phyloP scores from a whole-genome alignment of 148 eudicot species.

The Simmondsia chinensis region DNA sequence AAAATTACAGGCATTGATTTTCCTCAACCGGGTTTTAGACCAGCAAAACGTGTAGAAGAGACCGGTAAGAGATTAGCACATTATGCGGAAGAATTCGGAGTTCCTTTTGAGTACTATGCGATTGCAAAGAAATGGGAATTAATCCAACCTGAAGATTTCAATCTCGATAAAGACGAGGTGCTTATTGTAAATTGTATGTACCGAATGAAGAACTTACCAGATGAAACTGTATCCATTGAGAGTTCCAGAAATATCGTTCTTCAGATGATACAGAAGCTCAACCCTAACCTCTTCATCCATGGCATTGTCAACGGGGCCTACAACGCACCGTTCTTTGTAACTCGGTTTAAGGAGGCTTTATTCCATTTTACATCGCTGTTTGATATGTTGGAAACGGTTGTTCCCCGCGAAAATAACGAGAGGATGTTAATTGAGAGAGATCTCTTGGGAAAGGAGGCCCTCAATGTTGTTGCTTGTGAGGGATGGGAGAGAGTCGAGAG shows the following conservation, averaged over 20 bases:
- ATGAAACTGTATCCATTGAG: conserved; percentile 7
- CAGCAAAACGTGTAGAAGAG: neutral
- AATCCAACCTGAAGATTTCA: neutral
- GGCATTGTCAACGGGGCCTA: conserved; percentile 10
- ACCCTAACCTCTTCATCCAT: conserved; percentile 7
- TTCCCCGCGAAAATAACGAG: neutral
- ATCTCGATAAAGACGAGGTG: neutral
- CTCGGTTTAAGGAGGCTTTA: conserved; percentile 12
- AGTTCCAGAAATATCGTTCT: conserved; percentile 9
- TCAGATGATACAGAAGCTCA: conserved; percentile 4
- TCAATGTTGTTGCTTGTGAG: conserved; percentile 1
- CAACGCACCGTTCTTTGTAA: conserved; percentile 11
- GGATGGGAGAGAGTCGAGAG: conserved; percentile 1
- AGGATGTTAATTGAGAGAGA: conserved; percentile 2
- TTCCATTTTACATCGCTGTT: neutral
- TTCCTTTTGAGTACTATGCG: neutral
- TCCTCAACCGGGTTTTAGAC: neutral
- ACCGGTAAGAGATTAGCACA: neutral
- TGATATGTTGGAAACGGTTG: neutral
- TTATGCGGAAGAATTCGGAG: neutral
- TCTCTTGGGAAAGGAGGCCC: neutral
- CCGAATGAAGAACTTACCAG: conserved; percentile 3
- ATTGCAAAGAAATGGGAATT: neutral
- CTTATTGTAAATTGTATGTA: conserved; percentile 7
- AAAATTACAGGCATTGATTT: neutral